A percentile compares a stretch with the other conserved stretches of the same genome.
These are phyloP conservation scores for Senna tora DNA, from an alignment of 306 rosid genomes.

Conservation along the genomic window DNA sequence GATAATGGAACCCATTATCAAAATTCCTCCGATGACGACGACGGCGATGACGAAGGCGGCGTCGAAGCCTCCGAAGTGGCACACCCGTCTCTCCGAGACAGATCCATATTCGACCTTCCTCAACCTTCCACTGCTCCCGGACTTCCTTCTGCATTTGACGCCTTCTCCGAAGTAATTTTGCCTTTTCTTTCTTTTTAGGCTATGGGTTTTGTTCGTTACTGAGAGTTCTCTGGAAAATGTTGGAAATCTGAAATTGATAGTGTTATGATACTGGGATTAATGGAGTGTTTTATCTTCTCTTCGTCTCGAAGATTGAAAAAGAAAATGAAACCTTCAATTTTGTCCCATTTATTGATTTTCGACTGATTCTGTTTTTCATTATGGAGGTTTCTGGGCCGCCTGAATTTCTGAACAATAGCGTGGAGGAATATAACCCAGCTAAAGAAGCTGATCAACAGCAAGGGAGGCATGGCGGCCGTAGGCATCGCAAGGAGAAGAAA, in stretches of 20 bases:
- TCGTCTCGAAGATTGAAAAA: not conserved
- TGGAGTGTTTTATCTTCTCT: not conserved
- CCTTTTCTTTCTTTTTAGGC: not conserved
- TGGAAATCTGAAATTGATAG: not conserved
- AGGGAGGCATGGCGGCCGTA: constrained; percentile 52
- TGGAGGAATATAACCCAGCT: constrained; percentile 52
- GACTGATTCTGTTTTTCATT: constrained; percentile 11
- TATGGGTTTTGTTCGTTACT: not conserved
- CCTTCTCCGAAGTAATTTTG: constrained; percentile 76
- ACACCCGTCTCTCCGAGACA: constrained; percentile 58
- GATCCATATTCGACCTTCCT: constrained; percentile 69
- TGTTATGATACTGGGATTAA: not conserved
- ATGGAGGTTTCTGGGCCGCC: constrained; percentile 89
- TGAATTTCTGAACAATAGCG: constrained; percentile 76
- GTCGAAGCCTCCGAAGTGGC: constrained; percentile 26
- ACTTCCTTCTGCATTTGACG: constrained; percentile 91
- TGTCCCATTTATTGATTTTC: constrained; percentile 18
- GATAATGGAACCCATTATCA: constrained; percentile 21
- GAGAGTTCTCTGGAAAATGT: constrained; percentile 12
- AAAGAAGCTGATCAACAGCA: constrained; percentile 59
- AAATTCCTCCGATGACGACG: constrained; percentile 39
- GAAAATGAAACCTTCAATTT: constrained; percentile 4
- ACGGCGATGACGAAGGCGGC: not conserved
- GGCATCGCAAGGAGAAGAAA: constrained; percentile 70
- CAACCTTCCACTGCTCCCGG: constrained; percentile 57